Evolutionary conservation across 1,139 yeast genomes (phyloP), one percentile per base, ranked within the genome.

Genomic region (Kodamaea arcana): DNA sequence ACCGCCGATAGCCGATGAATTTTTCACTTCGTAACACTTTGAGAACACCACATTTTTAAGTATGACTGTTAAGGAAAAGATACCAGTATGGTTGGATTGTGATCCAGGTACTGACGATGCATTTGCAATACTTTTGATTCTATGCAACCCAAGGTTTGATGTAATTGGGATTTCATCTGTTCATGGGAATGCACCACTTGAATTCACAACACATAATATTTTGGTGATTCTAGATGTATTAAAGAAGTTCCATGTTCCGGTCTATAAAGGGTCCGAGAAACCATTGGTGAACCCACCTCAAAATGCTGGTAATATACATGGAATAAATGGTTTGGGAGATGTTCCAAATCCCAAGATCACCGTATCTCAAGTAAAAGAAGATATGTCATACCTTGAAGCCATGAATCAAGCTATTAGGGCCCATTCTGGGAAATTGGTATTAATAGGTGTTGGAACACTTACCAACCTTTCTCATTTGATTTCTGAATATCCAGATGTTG

Each of bases 21-120:
- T n/a, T n/a, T n/a, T n/a, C n/a, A n/a, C n/a, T n/a, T n/a, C n/a
- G n/a, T n/a, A n/a, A n/a, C n/a, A n/a, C n/a, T n/a, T n/a, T n/a
- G n/a, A n/a, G n/a, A n/a, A n/a, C n/a, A n/a, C n/a, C n/a, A n/a
- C n/a, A n/a, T n/a, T n/a, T n/a, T n/a, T n/a, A n/a, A 32, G 6
- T 8, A 54, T 52, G 58, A 52, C 54, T 2, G 33, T 45, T 15
- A 37, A 32, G 26, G 43, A 47, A 16, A 41, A 34, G 22, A 63
- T 81, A 15, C 90, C 90, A 1, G 50, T 85, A 5, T 84, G 96
- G 95, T 56, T 87, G n/a, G 96, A 87, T 59, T 87, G 95, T 53
- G 96, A 87, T 53, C 94, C 95, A 0, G 95, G 95, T 2, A 92
- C 84, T 49, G 96, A 87, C 53, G 97, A 87, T 51, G 84, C 87